phyloP scores from a whole-genome alignment of 2,329 filamentous ascomycete genomes.

The Scedosporium aurantiacum region DNA sequence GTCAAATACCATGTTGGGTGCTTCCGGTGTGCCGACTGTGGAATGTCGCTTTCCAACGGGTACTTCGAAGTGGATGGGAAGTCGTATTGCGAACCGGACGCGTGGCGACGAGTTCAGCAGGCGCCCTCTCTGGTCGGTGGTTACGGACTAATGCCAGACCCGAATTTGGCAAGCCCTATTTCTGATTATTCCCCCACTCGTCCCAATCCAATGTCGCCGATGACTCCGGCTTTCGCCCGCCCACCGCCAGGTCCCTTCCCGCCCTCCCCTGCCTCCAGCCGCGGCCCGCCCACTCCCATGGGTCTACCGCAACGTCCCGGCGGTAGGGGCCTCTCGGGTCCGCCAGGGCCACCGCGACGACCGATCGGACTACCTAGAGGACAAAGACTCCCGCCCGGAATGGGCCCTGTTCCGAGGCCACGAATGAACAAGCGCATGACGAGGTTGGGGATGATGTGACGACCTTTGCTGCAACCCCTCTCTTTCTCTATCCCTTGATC shows the following conservation, averaged over 20 bases:
- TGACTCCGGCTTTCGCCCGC: conserved; percentile 10
- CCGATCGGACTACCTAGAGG: conserved; percentile 11
- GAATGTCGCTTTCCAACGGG: conserved; percentile 62
- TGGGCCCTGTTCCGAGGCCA: conserved; percentile 20
- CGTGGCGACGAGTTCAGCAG: conserved; percentile 44
- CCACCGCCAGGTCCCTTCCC: conserved; percentile 1
- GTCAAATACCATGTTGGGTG: conserved; percentile 81
- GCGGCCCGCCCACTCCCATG: conserved; percentile 7
- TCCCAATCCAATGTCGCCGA: conserved; percentile 6
- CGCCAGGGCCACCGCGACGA: conserved; percentile 7
- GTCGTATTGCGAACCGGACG: conserved; percentile 81
- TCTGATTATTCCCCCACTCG: conserved; percentile 4
- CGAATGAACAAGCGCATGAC: conserved; percentile 53
- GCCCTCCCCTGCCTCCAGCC: conserved; percentile 5
- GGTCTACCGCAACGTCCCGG: conserved; percentile 13
- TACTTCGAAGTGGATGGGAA: conserved; percentile 81
- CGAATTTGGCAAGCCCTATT: not conserved
- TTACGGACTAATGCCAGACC: not conserved
- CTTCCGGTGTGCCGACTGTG: conserved; percentile 75
- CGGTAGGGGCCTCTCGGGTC: conserved; percentile 13
- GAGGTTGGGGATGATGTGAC: conserved; percentile 45
- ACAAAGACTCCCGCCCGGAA: conserved; percentile 20
- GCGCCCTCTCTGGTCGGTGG: not conserved
- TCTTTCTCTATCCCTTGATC: not conserved
- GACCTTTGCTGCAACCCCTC: not conserved